These are phyloP conservation scores for Camillea tinctor DNA, from an alignment of 2,329 filamentous ascomycete species.

Conservation along the genomic window DNA sequence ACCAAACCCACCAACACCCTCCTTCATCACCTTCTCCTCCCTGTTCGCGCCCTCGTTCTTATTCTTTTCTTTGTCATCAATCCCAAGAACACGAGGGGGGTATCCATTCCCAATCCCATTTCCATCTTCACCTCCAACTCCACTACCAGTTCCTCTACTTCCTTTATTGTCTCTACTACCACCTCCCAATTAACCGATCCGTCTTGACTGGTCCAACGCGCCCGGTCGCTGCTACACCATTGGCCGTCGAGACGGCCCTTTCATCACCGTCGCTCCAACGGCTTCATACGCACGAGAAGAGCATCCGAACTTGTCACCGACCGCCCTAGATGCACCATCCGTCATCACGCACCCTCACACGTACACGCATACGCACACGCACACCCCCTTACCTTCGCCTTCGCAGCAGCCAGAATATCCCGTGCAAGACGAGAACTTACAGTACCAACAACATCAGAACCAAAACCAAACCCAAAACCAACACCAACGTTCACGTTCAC, in stretches of 20 bases:
- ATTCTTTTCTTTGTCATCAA: no score
- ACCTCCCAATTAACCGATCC: neutral
- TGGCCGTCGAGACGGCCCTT: slow-evolving; percentile 27
- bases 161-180: no score
- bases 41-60: no score
- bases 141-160: no score
- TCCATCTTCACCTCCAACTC: no score
- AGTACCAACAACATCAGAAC: no score
- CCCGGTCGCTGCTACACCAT: neutral
- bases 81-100: no score
- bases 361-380: slow-evolving; percentile 21
- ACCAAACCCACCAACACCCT: neutral
- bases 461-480: no score
- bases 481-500: no score
- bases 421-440: slow-evolving; percentile 5
- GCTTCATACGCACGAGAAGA: slow-evolving; percentile 31
- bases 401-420: slow-evolving; percentile 16
- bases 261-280: slow-evolving; percentile 27
- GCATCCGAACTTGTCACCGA: slow-evolving; percentile 24
- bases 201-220: slow-evolving; percentile 9
- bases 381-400: slow-evolving; percentile 11
- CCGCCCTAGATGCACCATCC: slow-evolving; percentile 30
- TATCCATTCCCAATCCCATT: no score
- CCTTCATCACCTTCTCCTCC: neutral
- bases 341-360: slow-evolving; percentile 31